Base-by-base conservation (phyloP, 164 flowering plant genomes). In the Hamamelis virginiana region DNA sequence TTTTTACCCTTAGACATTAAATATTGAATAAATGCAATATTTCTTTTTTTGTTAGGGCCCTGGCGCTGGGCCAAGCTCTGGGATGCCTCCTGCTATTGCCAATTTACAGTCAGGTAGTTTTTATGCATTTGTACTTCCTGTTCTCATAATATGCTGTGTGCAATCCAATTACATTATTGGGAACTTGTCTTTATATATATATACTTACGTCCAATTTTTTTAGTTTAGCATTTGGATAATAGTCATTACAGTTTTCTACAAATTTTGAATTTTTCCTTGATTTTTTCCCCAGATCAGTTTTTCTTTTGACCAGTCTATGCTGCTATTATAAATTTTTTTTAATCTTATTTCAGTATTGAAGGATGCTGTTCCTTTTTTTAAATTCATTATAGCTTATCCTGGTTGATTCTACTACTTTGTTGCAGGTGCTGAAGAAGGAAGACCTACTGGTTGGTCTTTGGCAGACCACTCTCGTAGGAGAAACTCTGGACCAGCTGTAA, bases 11-110 rank as follows among this genome's bases (percentile, higher is more conserved):
- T 22, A 9, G 27, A 8, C 22, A 4, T 2, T 1, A 55, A 23
- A 14, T 55, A 1, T 0, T 25, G 12, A 55, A 55, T 22, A 25
- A 2, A 33, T 33, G 41, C 41, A 2, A 33, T 33, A 33, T 23
- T 22, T 25, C 14, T 18, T n/a, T 28, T 18, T 26, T 50, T 19
- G 38, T 26, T 71, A 81, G 86, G 83, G 72, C 19, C 62, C 76
- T 73, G 83, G 77, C 62, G 83, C 81, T 67, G 86, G 90, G 73
- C 79, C 87, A 48, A 86, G 88, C 66, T 81, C 85, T 62, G 86
- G 86, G 64, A 56, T 85, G 55, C 89, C 84, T 64, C 82, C 71
- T 59, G 74, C 75, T 57, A 51, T 65, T 76, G 82, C 74, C 53
- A 80, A 74, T 78, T 59, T 68, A 72, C 85, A 76, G 33, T 58